Evolutionary conservation across 2,329 filamentous ascomycete genomes (phyloP).

Genomic region (Didymella arachidicola): DNA sequence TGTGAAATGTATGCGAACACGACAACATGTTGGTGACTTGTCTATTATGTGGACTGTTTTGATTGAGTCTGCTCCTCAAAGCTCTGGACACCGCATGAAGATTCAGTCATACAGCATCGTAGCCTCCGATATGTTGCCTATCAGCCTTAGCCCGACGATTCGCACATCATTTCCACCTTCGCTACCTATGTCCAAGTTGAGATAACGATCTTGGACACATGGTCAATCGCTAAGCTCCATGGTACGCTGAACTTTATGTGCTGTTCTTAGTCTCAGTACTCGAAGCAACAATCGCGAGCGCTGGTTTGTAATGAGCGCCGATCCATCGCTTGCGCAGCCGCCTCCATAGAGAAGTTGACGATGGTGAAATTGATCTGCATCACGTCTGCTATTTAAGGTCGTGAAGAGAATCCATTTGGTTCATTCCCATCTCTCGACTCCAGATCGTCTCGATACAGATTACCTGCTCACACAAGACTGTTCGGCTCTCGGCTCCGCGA

Average conservation of each 20-base stretch:
- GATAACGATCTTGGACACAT: constrained; percentile 8
- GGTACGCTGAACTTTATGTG: not conserved
- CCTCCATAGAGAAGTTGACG: not conserved
- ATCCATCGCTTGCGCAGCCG: constrained; percentile 1
- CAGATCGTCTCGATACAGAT: not conserved
- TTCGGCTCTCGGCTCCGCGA: not conserved
- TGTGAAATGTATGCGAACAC: constrained; percentile 7
- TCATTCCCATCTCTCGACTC: not conserved
- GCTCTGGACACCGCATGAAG: constrained; percentile 5
- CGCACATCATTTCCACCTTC: constrained; percentile 19
- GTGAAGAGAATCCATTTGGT: not conserved
- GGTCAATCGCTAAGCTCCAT: constrained; percentile 1
- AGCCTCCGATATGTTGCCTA: not conserved
- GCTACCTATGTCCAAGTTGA: constrained; percentile 14
- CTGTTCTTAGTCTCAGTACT: constrained; percentile 5
- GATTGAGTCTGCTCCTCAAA: not conserved
- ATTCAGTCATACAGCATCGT: not conserved
- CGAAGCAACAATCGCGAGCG: constrained; percentile 1
- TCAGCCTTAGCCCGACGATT: not conserved
- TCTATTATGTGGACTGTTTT: not conserved
- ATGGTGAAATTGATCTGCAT: not conserved
- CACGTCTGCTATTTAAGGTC: constrained; percentile 8
- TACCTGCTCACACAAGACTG: not conserved
- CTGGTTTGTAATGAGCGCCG: constrained; percentile 1
- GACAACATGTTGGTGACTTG: not conserved